Percentiles rank a stretch among this genome's conserved stretches.
Conservation (phyloP, 1,284 basidiomycete species). For the Fistulinella staudtii region DNA sequence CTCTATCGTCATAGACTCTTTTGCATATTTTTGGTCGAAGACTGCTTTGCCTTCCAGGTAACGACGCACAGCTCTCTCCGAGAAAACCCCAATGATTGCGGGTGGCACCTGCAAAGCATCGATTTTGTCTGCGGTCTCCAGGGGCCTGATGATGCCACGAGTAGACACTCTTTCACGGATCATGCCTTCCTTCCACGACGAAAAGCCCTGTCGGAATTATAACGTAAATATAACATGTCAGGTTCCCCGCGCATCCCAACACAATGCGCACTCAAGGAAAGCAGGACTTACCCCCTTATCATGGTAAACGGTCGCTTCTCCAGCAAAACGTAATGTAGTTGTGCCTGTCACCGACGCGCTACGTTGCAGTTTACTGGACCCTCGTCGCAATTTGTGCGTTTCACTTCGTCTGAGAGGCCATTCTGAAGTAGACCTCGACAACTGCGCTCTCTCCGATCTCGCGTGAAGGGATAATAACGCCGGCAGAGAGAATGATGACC, state of each 20-base stretch:
- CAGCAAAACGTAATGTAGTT: constrained; percentile 47
- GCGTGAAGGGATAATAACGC: constrained; percentile 12
- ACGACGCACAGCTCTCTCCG: constrained; percentile 58
- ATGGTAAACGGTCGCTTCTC: constrained; percentile 45
- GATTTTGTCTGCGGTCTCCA: constrained; percentile 72
- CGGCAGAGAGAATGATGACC: constrained; percentile 12
- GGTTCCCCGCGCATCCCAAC: background rate
- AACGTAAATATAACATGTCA: constrained; percentile 10
- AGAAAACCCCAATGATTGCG: constrained; percentile 67
- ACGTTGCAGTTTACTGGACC: constrained; percentile 40
- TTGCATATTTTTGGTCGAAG: constrained; percentile 62
- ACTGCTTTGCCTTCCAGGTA: constrained; percentile 56
- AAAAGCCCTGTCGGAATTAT: constrained; percentile 28
- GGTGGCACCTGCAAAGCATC: constrained; percentile 59
- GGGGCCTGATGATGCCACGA: constrained; percentile 68
- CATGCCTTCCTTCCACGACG: constrained; percentile 46
- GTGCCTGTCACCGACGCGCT: constrained; percentile 22
- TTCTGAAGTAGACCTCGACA: constrained; percentile 19
- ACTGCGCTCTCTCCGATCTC: constrained; percentile 13
- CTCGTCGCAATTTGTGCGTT: constrained; percentile 25
- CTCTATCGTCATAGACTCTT: constrained; percentile 52
- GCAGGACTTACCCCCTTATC: constrained; percentile 19
- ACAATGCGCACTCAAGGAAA: background rate
- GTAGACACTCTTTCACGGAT: constrained; percentile 88
- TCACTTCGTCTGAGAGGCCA: constrained; percentile 4